phyloP scores from a whole-genome alignment of 176 grass and related monocot genomes.

The Triticum monococcum region DNA sequence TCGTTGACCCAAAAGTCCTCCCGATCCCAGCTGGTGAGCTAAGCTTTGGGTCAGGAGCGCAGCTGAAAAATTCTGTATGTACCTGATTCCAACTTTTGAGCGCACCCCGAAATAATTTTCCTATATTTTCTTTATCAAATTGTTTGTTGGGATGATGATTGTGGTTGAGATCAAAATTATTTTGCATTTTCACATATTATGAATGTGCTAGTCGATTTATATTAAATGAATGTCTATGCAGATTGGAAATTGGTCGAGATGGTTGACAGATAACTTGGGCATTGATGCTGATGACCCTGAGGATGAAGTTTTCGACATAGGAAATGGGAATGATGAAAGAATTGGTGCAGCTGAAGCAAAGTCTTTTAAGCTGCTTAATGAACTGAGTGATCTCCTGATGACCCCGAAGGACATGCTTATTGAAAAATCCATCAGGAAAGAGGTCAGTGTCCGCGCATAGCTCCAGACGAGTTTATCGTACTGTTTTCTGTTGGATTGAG shows the following conservation, averaged over 20 bases:
- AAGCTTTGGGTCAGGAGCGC: slow-evolving; percentile 93
- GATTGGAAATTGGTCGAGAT: slow-evolving; percentile 98
- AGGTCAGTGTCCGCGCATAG: slow-evolving; percentile 50
- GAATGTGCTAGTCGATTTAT: slow-evolving; percentile 20
- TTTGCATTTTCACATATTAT: slow-evolving; percentile 22
- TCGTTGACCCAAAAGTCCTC: slow-evolving; percentile 79
- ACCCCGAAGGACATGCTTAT: slow-evolving; percentile 97
- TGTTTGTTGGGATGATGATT: slow-evolving; percentile 4
- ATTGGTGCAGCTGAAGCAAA: slow-evolving; percentile 25
- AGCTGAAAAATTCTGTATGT: slow-evolving; percentile 92
- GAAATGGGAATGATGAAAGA: slow-evolving; percentile 32
- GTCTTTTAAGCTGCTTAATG: slow-evolving; percentile 73
- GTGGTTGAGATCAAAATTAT: slow-evolving; percentile 9
- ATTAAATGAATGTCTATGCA: slow-evolving; percentile 42
- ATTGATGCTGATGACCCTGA: slow-evolving; percentile 54
- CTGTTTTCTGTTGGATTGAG: neutral
- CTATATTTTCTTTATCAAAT: slow-evolving; percentile 1
- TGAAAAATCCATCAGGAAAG: slow-evolving; percentile 69
- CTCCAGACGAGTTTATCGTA: neutral
- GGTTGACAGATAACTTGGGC: slow-evolving; percentile 69
- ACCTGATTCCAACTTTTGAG: slow-evolving; percentile 26
- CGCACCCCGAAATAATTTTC: slow-evolving; percentile 12
- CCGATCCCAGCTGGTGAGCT: slow-evolving; percentile 90
- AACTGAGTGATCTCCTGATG: slow-evolving; percentile 97
- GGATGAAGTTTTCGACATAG: slow-evolving; percentile 13